Evolutionary conservation across 163 green algal species (phyloP).

Genomic region (Picocystis sp.): DNA sequence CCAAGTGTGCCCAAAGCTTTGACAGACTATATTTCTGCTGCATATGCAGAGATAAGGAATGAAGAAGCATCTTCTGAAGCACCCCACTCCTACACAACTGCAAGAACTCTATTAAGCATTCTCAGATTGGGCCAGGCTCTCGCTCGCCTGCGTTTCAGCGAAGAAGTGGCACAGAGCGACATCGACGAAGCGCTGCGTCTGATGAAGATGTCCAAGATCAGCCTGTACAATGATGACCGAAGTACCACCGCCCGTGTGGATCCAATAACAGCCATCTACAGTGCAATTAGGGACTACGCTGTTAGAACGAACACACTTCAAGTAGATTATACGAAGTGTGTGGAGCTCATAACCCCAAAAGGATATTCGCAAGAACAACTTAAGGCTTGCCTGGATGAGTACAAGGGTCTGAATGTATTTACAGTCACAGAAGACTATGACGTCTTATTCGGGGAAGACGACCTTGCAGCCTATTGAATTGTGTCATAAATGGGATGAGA

Average conservation of each 20-base stretch:
- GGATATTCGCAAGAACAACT: conserved; percentile 33
- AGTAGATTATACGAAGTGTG: background rate
- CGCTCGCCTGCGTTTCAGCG: conserved; percentile 18
- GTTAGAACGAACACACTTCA: background rate
- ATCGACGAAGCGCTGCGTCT: conserved; percentile 89
- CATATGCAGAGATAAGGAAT: conserved; percentile 71
- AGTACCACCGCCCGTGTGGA: conserved; percentile 15
- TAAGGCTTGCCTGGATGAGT: conserved; percentile 41
- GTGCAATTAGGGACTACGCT: conserved; percentile 26
- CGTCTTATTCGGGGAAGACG: conserved; percentile 7
- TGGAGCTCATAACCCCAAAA: conserved; percentile 9
- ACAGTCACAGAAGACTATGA: conserved; percentile 4
- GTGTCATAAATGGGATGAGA: too few species aligned
- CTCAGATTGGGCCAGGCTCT: conserved; percentile 77
- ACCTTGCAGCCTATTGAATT: conserved; percentile 2
- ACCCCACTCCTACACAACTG: conserved; percentile 43
- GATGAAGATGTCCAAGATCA: conserved; percentile 76
- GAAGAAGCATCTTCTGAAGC: conserved; percentile 21
- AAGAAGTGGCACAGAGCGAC: conserved; percentile 50
- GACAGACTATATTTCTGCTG: conserved; percentile 55
- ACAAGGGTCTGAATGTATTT: conserved; percentile 42
- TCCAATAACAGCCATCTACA: conserved; percentile 36
- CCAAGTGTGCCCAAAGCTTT: conserved; percentile 61
- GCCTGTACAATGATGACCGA: conserved; percentile 30
- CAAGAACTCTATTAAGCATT: conserved; percentile 87